A percentile compares a stretch with the other conserved stretches of the same genome.
phyloP scores from a whole-genome alignment of 2,329 filamentous ascomycete species.

The Paecilomyces sp. region DNA sequence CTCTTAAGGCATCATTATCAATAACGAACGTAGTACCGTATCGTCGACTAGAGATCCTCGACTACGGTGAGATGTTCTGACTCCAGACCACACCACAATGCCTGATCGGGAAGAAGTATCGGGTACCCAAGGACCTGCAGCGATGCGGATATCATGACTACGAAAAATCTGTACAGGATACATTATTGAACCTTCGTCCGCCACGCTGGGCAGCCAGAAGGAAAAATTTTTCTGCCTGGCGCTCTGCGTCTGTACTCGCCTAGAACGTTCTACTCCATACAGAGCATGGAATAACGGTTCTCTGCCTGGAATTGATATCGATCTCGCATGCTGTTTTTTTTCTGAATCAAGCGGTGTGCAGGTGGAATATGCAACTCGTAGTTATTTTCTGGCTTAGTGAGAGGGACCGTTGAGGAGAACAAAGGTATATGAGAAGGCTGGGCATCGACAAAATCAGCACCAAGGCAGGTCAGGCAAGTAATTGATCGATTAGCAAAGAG shows the following conservation, averaged over 20 bases:
- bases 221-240: not conserved
- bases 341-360: not conserved
- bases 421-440: not conserved
- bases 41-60: too few relatives aligned
- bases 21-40: too few relatives aligned
- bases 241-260: not conserved
- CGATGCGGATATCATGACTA: too few relatives aligned
- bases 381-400: not conserved
- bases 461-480: not conserved
- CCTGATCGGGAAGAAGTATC: too few relatives aligned
- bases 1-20: too few relatives aligned
- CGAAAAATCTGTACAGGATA: too few relatives aligned
- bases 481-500: too few relatives aligned
- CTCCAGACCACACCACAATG: too few relatives aligned
- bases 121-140: too few relatives aligned
- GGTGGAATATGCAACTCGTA: not conserved
- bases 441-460: not conserved
- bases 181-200: not conserved
- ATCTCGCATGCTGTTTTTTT: not conserved
- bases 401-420: not conserved
- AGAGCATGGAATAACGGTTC: not conserved
- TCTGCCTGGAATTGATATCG: not conserved
- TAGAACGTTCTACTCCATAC: not conserved
- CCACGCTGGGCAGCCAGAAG: not conserved
- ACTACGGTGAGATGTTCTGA: too few relatives aligned